Evolutionary conservation across 495 filamentous ascomycete species (phyloP), one percentile per base, ranked within the genome.

Genomic region (Lasiosphaeria miniovina): DNA sequence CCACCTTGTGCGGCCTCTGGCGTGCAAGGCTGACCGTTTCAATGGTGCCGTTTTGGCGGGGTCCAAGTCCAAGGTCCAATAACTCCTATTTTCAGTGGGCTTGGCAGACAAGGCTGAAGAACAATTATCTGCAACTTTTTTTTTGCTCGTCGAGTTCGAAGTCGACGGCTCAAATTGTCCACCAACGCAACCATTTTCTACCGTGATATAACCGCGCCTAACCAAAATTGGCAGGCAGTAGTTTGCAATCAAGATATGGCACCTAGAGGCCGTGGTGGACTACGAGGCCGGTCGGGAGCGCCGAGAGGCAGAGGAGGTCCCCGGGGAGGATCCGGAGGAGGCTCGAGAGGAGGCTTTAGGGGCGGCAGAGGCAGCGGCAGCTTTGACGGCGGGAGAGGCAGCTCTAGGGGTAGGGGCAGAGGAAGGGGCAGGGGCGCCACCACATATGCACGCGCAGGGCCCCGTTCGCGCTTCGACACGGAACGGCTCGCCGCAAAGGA

Each of bases 381-480:
- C 46, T 54, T 64, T 24, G 60, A 62, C 11, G 59, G 65, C 40
- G 43, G 50, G 33, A 70, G 61, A 62, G 71, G 75, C 38, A 58
- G 54, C 17, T 40, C 51, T n/a, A 51, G 52, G n/a, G 52, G 63
- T 4, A 24, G 55, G 9, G 38, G 60, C 3, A 36, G 65, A 61
- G 68, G 58, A 4, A 66, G 61, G 64, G 74, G 74, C 40, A 72
- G 75, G 50, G 72, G 76, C 41, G 50, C 45, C 10, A 40, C 38
- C 1, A 17, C 38, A 7, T 63, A 41, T 41, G 14, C 38, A 1
- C 38, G 64, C 48, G 65, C 67, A 40, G 66, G 56, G 9, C 58
- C 64, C 48, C 48, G n/a, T 54, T 60, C 69, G 7, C 64, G 69
- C 12, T 79, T 80, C 55, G 71, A 77, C 60, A 64, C 60, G 54